Conservation (phyloP, 805 yeast species). For the Crinitomyces ghanaensis region DNA sequence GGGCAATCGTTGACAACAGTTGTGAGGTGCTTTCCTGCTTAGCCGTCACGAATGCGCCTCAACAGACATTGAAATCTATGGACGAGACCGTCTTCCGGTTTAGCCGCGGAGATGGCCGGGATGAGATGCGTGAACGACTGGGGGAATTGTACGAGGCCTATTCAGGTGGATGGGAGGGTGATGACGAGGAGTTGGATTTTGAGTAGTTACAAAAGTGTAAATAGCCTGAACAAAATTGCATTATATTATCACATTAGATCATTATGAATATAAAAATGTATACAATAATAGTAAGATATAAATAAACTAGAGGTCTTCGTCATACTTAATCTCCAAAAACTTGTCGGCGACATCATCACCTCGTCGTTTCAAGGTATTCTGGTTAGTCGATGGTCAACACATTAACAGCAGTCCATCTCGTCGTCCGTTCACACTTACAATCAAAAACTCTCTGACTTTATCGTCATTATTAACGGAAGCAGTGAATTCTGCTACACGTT, state of each 20-base stretch:
- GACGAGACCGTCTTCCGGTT: conserved; percentile 10
- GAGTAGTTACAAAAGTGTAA: background rate
- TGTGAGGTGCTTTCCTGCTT: conserved; percentile 10
- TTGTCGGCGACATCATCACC: no score
- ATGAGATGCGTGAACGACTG: conserved; percentile 16
- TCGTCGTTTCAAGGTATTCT: no score
- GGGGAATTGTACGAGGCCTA: conserved; percentile 14
- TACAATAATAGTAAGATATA: background rate
- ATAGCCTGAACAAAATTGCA: background rate
- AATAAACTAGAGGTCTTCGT: background rate
- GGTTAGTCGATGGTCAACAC: no score
- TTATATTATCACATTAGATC: background rate
- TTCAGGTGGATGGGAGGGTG: conserved; percentile 9
- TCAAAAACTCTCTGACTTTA: no score
- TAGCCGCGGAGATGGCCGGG: conserved; percentile 16
- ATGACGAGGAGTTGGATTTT: background rate
- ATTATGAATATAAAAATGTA: background rate
- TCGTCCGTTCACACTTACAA: no score
- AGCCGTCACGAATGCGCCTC: conserved; percentile 14
- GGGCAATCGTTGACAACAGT: conserved; percentile 4
- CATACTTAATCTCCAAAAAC: conserved; percentile 1
- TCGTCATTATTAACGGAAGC: no score
- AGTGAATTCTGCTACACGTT: no score
- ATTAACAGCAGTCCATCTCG: no score
- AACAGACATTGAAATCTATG: conserved; percentile 12